A percentile compares a stretch with the other conserved stretches of the same genome.
Conservation (phyloP, 1,139 yeast species). For the Groenewaldozyma auringiensis region DNA sequence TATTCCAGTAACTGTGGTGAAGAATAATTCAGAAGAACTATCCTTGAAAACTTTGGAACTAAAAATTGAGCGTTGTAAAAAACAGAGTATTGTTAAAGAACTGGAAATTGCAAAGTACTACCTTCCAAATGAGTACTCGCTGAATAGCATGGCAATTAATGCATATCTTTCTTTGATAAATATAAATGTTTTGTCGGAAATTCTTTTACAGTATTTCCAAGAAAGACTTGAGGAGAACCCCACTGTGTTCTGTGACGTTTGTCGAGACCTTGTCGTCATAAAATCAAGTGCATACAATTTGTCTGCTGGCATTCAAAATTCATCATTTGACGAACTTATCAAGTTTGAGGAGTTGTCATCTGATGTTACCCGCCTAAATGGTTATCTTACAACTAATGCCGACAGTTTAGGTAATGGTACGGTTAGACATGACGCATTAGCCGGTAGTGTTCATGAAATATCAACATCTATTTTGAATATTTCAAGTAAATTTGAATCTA, state of each 20-base stretch:
- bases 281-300: neutral
- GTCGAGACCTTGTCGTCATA: neutral
- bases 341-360: neutral
- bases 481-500: neutral
- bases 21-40: neutral
- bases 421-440: constrained; percentile 13
- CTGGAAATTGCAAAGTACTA: constrained; percentile 25
- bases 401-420: constrained; percentile 15
- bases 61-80: constrained; percentile 23
- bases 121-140: constrained; percentile 19
- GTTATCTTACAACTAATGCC: constrained; percentile 11
- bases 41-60: constrained; percentile 19
- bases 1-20: neutral
- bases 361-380: constrained; percentile 6
- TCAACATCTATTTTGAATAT: constrained; percentile 4
- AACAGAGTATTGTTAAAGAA: constrained; percentile 25
- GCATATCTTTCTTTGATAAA: constrained; percentile 15
- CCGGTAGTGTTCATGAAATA: neutral
- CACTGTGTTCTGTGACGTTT: neutral
- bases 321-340: neutral
- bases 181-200: constrained; percentile 3
- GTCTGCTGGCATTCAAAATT: neutral
- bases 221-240: neutral
- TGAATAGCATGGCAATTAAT: constrained; percentile 19
- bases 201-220: too few relatives aligned